Percentiles rank a stretch among this genome's conserved stretches.
phyloP scores from a whole-genome alignment of 1,284 basidiomycete genomes.

The Cystobasidium slooffiae region DNA sequence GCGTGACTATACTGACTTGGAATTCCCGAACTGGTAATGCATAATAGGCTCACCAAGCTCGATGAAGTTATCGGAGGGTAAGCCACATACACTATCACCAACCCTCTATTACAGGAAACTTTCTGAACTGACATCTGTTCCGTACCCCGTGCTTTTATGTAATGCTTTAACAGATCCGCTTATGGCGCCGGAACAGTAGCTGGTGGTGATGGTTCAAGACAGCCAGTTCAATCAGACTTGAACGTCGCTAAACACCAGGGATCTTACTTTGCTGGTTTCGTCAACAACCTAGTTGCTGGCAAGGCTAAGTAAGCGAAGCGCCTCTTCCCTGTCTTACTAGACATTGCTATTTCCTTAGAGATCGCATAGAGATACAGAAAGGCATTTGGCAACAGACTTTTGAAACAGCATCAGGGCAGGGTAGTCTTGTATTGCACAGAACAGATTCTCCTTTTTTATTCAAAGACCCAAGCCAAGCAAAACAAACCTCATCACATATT shows the following conservation, averaged over 20 bases:
- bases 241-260: constrained; percentile 65
- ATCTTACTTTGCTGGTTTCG: constrained; percentile 29
- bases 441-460: no score
- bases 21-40: no score
- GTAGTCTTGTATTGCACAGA: no score
- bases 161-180: no score
- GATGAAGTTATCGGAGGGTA: constrained; percentile 32
- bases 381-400: neutral
- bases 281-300: constrained; percentile 42
- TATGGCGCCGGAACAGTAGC: constrained; percentile 69
- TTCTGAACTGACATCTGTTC: no score
- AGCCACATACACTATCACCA: neutral
- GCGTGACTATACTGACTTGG: neutral
- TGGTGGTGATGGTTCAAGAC: constrained; percentile 66
- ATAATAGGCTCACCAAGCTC: constrained; percentile 25
- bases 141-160: no score
- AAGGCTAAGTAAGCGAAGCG: constrained; percentile 34
- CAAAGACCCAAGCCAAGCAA: no score
- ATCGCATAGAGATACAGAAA: neutral
- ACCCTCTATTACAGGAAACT: no score
- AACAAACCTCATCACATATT: no score
- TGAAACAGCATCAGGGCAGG: no score
- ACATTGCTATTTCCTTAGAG: neutral
- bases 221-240: constrained; percentile 68
- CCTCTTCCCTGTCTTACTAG: neutral